Percentiles rank a stretch among this genome's conserved stretches.
These are phyloP conservation scores for Picochlorum costavermella DNA, from an alignment of 139 green algal genomes.

Conservation along the genomic window DNA sequence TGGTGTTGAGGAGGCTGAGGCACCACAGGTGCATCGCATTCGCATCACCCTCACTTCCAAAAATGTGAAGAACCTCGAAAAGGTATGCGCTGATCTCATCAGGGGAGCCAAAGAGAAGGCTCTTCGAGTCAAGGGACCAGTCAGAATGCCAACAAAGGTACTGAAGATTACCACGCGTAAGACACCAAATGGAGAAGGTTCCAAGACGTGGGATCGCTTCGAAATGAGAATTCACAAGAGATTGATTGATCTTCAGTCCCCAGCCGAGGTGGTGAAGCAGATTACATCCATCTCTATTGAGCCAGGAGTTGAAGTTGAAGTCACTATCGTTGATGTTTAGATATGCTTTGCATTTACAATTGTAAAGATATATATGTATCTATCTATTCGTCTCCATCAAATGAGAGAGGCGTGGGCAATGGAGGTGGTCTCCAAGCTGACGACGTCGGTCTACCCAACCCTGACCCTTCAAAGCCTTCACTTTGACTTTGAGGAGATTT, in stretches of 20 bases:
- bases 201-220: conserved; percentile 97
- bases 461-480: not conserved
- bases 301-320: conserved; percentile 96
- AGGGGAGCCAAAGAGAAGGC: conserved; percentile 96
- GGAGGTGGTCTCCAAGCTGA: conserved; percentile 21
- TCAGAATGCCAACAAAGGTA: conserved; percentile 98
- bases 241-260: conserved; percentile 96
- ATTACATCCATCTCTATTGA: conserved; percentile 98
- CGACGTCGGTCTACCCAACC: conserved; percentile 18
- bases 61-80: conserved; percentile 96
- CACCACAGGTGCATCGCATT: conserved; percentile 77
- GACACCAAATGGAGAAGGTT: conserved; percentile 96
- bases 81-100: conserved; percentile 97
- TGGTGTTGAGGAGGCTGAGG: conserved; percentile 63
- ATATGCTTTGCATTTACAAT: not conserved
- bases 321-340: conserved; percentile 68
- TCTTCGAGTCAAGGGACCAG: conserved; percentile 95
- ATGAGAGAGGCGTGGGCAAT: conserved; percentile 8
- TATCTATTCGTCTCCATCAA: too few relatives aligned
- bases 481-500: not conserved
- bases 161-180: conserved; percentile 96
- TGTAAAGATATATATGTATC: not conserved
- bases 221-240: conserved; percentile 99
- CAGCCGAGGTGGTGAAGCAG: conserved; percentile 98
- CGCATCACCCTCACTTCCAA: conserved; percentile 96